A percentile compares a stretch with the other conserved stretches of the same genome.
These are phyloP conservation scores for Pisolithus tinctorius DNA, from an alignment of 768 basidiomycete genomes.

Conservation along the genomic window DNA sequence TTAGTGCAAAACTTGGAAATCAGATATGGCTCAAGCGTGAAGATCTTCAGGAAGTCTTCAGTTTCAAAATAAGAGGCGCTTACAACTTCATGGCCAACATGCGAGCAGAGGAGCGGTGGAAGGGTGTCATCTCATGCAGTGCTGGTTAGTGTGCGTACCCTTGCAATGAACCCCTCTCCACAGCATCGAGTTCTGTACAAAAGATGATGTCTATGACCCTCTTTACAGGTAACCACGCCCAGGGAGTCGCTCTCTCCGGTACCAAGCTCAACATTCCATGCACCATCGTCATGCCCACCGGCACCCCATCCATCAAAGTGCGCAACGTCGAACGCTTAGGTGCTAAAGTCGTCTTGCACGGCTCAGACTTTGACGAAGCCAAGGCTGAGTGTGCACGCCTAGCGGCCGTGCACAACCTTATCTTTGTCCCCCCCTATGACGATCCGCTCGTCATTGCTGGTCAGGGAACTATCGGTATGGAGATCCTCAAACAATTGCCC, in stretches of 20 bases:
- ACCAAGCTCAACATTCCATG: slow-evolving; percentile 82
- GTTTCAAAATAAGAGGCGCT: slow-evolving; percentile 97
- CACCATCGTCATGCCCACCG: slow-evolving; percentile 98
- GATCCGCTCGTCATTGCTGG: slow-evolving; percentile 96
- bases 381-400: slow-evolving; percentile 91
- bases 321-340: slow-evolving; percentile 91
- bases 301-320: slow-evolving; percentile 94
- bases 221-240: slow-evolving; percentile 87
- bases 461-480: slow-evolving; percentile 92
- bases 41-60: slow-evolving; percentile 95
- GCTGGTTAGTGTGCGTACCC: slow-evolving; percentile 79
- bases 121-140: slow-evolving; percentile 96
- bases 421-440: slow-evolving; percentile 95
- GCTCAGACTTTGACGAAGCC: slow-evolving; percentile 91
- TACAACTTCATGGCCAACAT: slow-evolving; percentile 98
- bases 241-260: slow-evolving; percentile 97
- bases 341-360: slow-evolving; percentile 90
- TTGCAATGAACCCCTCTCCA: slow-evolving; percentile 9
- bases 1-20: slow-evolving; percentile 84
- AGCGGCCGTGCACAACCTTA: slow-evolving; percentile 64
- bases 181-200: neutral
- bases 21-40: slow-evolving; percentile 96
- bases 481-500: slow-evolving; percentile 85
- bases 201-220: neutral
- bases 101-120: slow-evolving; percentile 85